These are phyloP conservation scores for Colletotrichum higginsianum DNA, from an alignment of 2,329 filamentous ascomycete genomes.

Conservation along the genomic window DNA sequence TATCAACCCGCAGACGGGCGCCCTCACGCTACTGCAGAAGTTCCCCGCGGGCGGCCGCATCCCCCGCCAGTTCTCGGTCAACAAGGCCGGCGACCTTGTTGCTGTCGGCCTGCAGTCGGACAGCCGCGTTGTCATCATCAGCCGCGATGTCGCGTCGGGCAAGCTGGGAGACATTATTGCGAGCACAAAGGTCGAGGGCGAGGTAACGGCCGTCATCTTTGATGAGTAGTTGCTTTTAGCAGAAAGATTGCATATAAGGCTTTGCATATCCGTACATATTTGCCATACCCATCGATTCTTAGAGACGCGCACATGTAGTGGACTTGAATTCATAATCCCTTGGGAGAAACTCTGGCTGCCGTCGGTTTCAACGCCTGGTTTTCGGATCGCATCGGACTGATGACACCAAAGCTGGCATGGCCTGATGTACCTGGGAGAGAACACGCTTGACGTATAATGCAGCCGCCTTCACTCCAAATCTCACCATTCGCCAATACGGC, in stretches of 20 bases:
- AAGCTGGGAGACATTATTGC: conserved; percentile 65
- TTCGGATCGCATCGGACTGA: background rate
- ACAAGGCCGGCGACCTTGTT: conserved; percentile 73
- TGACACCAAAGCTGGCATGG: background rate
- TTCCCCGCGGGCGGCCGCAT: conserved; percentile 75
- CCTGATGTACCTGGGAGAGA: background rate
- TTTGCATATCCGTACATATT: background rate
- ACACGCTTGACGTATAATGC: background rate
- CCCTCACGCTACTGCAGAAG: conserved; percentile 68
- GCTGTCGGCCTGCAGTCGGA: conserved; percentile 77
- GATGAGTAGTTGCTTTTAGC: conserved; percentile 53
- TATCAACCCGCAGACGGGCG: conserved; percentile 68
- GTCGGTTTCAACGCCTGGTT: too few relatives aligned
- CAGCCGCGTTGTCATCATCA: conserved; percentile 72
- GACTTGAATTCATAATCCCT: background rate
- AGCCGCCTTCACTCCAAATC: background rate
- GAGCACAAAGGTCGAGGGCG: conserved; percentile 58
- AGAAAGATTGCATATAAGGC: background rate
- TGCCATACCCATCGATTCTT: background rate
- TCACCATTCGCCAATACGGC: conserved; percentile 11
- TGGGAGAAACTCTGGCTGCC: background rate
- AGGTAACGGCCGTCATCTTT: conserved; percentile 64
- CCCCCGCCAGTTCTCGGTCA: conserved; percentile 79
- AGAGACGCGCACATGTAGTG: background rate
- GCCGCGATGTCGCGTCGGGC: conserved; percentile 72